Evolutionary conservation across 257 asterid species (phyloP), one percentile per base, ranked within the genome.

Genomic region (Ehretia macrophylla): DNA sequence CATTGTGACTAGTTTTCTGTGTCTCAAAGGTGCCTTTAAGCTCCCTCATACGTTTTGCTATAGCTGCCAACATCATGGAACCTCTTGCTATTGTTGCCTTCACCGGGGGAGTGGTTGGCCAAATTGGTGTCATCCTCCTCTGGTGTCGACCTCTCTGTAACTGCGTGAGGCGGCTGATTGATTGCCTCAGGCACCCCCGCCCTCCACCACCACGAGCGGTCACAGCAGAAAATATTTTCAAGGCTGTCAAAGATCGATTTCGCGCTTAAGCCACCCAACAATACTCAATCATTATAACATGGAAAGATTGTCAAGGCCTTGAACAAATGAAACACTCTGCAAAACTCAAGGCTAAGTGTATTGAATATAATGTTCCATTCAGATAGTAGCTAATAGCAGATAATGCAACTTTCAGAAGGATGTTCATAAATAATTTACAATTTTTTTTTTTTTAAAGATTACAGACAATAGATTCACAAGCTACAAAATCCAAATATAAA

Each of bases 121-220:
- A 62, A 32, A 50, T 51, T 5, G 67, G 59, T 8, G 10, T 62
- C 17, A 42, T 60, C 18, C 32, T 70, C 23, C 17, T 68, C 35
- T 63, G 68, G 77, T 70, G 71, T 46, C 68, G 71, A 39, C 77
- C 68, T 8, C 10, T 71, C 14, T 63, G 61, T 6, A 54, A 59
- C 23, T 46, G 70, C 32, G 8, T 72, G 0, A 16, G 56, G 60
- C 58, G 74, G 68, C 56, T 49, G 12, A 47, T 57, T 13, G 72
- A 71, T 56, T 75, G 74, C 62, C 69, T 72, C 10, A 49, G 56
- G 14, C 68, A 56, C 58, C 75, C 72, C 0, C 70, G 48, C 17
- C 71, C 71, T 13, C 63, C 69, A 1, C 74, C 68, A 10, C 68
- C 74, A 1, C 39, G 52, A 60, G 64, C 51, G 27, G 68, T 37